Conservation (phyloP, 352 stramenopile genomes). For the Phytophthora nicotianae region DNA sequence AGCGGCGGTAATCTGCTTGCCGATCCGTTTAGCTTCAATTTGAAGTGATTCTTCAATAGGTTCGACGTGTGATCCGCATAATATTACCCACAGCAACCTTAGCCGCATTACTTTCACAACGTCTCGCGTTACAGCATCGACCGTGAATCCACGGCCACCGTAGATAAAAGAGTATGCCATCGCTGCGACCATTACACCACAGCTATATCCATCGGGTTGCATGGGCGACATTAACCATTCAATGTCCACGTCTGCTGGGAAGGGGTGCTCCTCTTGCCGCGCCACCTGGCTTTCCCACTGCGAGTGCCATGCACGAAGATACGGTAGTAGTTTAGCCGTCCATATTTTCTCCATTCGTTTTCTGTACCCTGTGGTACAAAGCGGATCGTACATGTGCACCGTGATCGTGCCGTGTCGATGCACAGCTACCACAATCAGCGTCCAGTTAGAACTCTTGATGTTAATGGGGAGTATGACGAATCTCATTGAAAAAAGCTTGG, state of each 20-base stretch:
- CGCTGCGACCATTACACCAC: neutral
- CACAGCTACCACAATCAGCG: neutral
- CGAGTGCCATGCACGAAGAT: neutral
- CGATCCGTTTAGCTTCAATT: neutral
- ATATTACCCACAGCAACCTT: neutral
- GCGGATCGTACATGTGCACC: neutral
- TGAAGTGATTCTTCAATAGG: neutral
- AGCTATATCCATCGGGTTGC: neutral
- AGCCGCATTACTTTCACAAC: neutral
- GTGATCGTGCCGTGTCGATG: neutral
- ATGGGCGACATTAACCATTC: neutral
- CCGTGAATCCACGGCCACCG: neutral
- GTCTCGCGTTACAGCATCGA: neutral
- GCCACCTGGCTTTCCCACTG: neutral
- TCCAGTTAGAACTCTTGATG: neutral
- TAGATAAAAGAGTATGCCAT: neutral
- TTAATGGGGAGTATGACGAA: neutral
- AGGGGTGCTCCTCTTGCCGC: neutral
- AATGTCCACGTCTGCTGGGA: neutral
- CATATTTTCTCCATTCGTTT: neutral
- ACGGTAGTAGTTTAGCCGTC: neutral
- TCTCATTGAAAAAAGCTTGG: neutral
- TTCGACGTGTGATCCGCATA: neutral
- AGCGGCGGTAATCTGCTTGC: neutral
- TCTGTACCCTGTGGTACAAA: neutral